Conservation (phyloP, 306 rosid genomes). For the Glycyrrhiza uralensis region DNA sequence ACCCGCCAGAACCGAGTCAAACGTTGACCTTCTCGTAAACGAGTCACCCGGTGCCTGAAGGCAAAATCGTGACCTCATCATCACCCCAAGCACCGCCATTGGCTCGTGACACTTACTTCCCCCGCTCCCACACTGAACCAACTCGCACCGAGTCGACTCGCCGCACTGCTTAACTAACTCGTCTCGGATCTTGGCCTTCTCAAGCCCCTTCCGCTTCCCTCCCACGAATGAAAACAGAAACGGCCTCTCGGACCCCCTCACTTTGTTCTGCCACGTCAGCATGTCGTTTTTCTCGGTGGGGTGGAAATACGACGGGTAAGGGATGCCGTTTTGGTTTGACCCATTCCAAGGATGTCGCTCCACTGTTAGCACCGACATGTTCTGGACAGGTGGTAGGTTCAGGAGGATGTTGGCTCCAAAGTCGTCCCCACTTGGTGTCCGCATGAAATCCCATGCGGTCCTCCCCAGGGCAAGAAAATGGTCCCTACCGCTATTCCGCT, state of each 20-base stretch:
- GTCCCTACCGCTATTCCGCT: conserved; percentile 43
- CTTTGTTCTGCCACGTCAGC: conserved; percentile 43
- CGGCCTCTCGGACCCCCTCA: conserved; percentile 34
- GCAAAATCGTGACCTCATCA: conserved; percentile 54
- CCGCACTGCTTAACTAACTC: conserved; percentile 49
- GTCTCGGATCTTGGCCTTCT: conserved; percentile 65
- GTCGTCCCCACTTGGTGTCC: conserved; percentile 37
- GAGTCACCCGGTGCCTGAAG: conserved; percentile 80
- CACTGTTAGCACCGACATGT: conserved; percentile 91
- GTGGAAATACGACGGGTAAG: conserved; percentile 89
- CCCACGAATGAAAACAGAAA: conserved; percentile 64
- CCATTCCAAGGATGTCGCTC: conserved; percentile 80
- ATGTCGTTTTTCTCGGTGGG: conserved; percentile 36
- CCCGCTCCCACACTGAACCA: conserved; percentile 38
- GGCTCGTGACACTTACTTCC: conserved; percentile 44
- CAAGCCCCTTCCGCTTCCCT: conserved; percentile 52
- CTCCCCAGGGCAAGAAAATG: conserved; percentile 74
- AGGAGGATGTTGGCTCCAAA: conserved; percentile 73
- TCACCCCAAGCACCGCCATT: conserved; percentile 35
- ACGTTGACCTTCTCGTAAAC: conserved; percentile 69
- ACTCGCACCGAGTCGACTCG: conserved; percentile 37
- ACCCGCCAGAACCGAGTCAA: conserved; percentile 62
- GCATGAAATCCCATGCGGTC: conserved; percentile 91
- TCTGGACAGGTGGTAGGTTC: conserved; percentile 51
- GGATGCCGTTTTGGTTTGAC: conserved; percentile 55